phyloP scores from a whole-genome alignment of 805 yeast genomes.

The Phaffomyces thermotolerans region DNA sequence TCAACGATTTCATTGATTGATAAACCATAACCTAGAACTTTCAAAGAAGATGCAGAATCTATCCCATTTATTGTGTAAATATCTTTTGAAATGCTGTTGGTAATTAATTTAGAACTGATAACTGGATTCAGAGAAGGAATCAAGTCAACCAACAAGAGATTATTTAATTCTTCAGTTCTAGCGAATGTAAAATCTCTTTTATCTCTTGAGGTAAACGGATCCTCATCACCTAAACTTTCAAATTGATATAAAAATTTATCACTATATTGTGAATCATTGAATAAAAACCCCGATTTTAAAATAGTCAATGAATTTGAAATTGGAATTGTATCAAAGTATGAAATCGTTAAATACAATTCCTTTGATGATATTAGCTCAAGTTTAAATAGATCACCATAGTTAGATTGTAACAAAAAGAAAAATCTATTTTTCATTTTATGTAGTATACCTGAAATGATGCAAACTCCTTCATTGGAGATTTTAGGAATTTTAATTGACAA shows the following conservation, averaged over 20 bases:
- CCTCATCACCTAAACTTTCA: slow-evolving; percentile 62
- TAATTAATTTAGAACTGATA: slow-evolving; percentile 31
- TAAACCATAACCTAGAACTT: slow-evolving; percentile 48
- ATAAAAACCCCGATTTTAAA: slow-evolving; percentile 69
- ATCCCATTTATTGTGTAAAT: slow-evolving; percentile 37
- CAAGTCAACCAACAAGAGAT: slow-evolving; percentile 51
- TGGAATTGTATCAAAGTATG: slow-evolving; percentile 76
- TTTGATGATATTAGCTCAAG: slow-evolving; percentile 38
- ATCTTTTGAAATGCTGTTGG: slow-evolving; percentile 30
- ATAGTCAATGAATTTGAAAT: slow-evolving; percentile 48
- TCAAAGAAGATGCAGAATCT: slow-evolving; percentile 39
- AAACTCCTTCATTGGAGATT: slow-evolving; percentile 26
- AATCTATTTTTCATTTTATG: slow-evolving; percentile 58
- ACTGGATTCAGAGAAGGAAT: slow-evolving; percentile 45
- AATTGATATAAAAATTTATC: slow-evolving; percentile 73
- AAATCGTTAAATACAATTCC: slow-evolving; percentile 33
- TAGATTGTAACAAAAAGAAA: slow-evolving; percentile 64
- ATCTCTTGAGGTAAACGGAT: slow-evolving; percentile 27
- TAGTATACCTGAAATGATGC: slow-evolving; percentile 49
- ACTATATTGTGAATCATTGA: slow-evolving; percentile 54
- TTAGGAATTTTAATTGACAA: slow-evolving; percentile 50
- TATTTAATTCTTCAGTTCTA: slow-evolving; percentile 35
- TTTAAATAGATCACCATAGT: slow-evolving; percentile 71
- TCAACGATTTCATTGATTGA: slow-evolving; percentile 57
- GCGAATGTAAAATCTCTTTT: slow-evolving; percentile 25